Evolutionary conservation across 225 moss, liverwort and hornwort species (phyloP).

Genomic region (Asterella californica): DNA sequence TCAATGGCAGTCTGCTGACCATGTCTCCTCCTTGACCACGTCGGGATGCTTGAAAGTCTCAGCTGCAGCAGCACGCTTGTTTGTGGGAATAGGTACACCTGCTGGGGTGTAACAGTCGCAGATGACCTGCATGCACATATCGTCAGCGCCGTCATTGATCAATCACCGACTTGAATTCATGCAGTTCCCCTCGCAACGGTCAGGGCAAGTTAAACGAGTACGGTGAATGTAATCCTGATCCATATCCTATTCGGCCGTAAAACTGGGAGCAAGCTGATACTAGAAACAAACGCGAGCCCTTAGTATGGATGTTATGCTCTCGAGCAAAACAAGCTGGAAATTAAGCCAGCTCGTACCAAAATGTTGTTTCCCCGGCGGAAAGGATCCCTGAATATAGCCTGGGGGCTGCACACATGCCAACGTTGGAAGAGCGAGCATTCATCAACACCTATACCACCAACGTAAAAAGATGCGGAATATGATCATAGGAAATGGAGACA

Average conservation of each 20-base stretch:
- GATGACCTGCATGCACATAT: conserved; percentile 31
- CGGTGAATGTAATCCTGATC: background rate
- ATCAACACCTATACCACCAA: background rate
- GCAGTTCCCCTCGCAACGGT: background rate
- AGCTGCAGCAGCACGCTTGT: conserved; percentile 47
- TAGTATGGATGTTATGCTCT: background rate
- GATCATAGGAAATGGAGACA: background rate
- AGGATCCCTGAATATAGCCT: conserved; percentile 50
- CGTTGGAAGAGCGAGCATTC: background rate
- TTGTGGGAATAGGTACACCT: conserved; percentile 42
- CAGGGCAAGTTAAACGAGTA: too few relatives aligned
- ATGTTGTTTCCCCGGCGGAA: conserved; percentile 51
- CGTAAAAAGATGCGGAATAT: background rate
- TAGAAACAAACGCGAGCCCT: background rate
- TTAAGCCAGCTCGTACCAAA: conserved; percentile 31
- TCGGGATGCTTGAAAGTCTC: conserved; percentile 28
- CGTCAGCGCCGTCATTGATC: too few relatives aligned
- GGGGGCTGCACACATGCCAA: conserved; percentile 40
- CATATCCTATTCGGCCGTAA: too few relatives aligned
- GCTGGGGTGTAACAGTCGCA: conserved; percentile 51
- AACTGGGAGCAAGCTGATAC: too few relatives aligned
- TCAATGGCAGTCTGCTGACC: conserved; percentile 28
- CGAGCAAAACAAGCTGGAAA: background rate
- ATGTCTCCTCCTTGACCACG: conserved; percentile 38
- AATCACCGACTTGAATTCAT: background rate